Evolutionary conservation across 2,329 filamentous ascomycete genomes (phyloP), one percentile per base, ranked within the genome.

Genomic region (Tolypocladium paradoxum): DNA sequence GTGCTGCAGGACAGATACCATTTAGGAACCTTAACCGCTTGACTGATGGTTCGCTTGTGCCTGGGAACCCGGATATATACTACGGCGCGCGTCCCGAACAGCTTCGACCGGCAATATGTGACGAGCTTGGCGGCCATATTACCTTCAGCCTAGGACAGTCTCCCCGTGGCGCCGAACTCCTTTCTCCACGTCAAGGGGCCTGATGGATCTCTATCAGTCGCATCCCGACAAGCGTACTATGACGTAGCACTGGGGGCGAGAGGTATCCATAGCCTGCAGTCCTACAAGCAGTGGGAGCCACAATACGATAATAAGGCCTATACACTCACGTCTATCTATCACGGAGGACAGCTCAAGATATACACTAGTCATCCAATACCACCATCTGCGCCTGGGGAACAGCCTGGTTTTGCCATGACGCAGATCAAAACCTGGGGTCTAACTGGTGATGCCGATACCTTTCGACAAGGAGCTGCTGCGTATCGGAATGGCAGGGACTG

Each of bases 401-500:
- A 5, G 12, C 43, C 65, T 29, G 64, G 67, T 54, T 74, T 73
- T 59, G 60, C 69, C 49, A 75, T 73, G 69, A 73, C 66, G 16
- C 58, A 65, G 46, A 8, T 73, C 9, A 54, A 59, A 0, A 36
- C 18, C 1, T 73, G 50, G 46, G 50, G 8, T 7, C 51, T 73
- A 56, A 70, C 63, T 0, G 50, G 54, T 29, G 54, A 61, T 50
- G 22, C 50, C 4, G 58, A 70, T 6, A 58, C 52, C 1, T 74
- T 73, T 56, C 53, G 62, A 16, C 29, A 66, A 55, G 72, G 70
- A 31, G 65, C 61, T 20, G 62, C 62, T 14, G 68, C 68, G 38
- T 72, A 68, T 55, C 62, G 72, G 43, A 75, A 76, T 63, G 61
- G 62, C 2, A 62, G 69, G 53, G 71, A 74, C 54, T 64, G 66